These are phyloP conservation scores for Dovyalis caffra DNA, from an alignment of 345 rosid species.

Conservation along the genomic window DNA sequence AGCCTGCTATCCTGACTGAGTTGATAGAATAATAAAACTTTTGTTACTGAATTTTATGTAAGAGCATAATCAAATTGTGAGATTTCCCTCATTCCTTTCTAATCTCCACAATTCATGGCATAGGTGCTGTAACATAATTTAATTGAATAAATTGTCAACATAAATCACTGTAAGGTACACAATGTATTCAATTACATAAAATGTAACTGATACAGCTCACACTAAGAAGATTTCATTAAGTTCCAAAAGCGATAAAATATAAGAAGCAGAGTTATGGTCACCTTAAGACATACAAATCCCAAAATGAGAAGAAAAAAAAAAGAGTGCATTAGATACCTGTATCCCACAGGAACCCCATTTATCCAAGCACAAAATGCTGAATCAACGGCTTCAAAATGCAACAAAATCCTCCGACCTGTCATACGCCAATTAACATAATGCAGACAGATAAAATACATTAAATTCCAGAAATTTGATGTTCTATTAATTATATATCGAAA, in stretches of 20 bases:
- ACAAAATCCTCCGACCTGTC: slow-evolving; percentile 84
- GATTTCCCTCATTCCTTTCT: neutral
- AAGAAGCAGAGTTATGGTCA: neutral
- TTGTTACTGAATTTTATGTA: slow-evolving; percentile 19
- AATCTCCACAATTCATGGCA: neutral
- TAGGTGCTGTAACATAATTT: neutral
- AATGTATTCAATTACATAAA: neutral
- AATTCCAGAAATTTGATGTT: neutral
- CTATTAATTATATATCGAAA: neutral
- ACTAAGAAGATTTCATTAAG: neutral
- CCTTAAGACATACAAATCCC: neutral
- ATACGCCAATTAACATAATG: slow-evolving; percentile 12
- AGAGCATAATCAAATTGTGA: neutral
- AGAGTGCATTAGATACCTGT: slow-evolving; percentile 53
- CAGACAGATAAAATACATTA: neutral
- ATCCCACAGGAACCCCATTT: slow-evolving; percentile 83
- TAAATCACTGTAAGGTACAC: neutral
- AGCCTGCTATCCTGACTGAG: slow-evolving; percentile 97
- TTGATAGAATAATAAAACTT: slow-evolving; percentile 21
- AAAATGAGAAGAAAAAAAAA: no score
- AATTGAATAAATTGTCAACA: neutral
- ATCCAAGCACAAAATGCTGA: slow-evolving; percentile 94
- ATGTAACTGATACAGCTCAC: neutral
- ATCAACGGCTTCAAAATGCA: slow-evolving; percentile 98
- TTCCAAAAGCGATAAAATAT: neutral